Base-by-base conservation (phyloP, 139 green algal species). In the Micromonas commoda region DNA sequence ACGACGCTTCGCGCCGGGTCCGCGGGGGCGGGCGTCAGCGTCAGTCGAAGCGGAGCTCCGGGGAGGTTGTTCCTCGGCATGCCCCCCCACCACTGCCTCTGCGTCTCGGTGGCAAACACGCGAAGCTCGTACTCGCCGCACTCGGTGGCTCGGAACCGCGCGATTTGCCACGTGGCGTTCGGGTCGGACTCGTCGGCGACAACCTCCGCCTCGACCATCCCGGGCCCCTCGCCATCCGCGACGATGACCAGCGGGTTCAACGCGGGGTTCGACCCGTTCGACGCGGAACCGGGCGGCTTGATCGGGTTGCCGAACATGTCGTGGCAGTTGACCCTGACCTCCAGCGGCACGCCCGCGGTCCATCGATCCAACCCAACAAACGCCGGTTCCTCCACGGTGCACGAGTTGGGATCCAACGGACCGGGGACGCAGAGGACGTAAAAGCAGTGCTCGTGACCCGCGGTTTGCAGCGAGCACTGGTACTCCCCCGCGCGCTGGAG, bases 191-290 rank as follows among this genome's bases (percentile, higher is more conserved):
- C n/a, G n/a, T n/a, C n/a, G n/a, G n/a, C 31, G 2, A 60, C 33
- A 1, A 75, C 38, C 21, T 75, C 68, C 23, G 68, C 68, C 33
- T 75, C 68, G 23, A 75, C 68, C 16, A 33, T 26, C 1, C 68
- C 37, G n/a, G 68, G 34, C 0, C 68, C 68, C 4, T 61, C 68
- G 24, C 68, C 68, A 24, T 75, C 68, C 19, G 68, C 68, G 26
- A 75, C 4, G 45, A 57, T 16, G 45, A 57, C 45, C 9, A 57
- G 45, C 45, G 9, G 9, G 45, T 57, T 16, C 2, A 61, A 13
- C 0, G 19, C 68, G 29, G 35, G 19, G 20, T 28, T 26, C 5
- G 20, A 23, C 1, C 37, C 38, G 9, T 16, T 24, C 35, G 35
- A 35, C 24, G 24, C 68, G 37, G 21, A 4, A 16, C 53, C 53